Evolutionary conservation across 768 basidiomycete species (phyloP).

Genomic region (Termitomyces titanicus): DNA sequence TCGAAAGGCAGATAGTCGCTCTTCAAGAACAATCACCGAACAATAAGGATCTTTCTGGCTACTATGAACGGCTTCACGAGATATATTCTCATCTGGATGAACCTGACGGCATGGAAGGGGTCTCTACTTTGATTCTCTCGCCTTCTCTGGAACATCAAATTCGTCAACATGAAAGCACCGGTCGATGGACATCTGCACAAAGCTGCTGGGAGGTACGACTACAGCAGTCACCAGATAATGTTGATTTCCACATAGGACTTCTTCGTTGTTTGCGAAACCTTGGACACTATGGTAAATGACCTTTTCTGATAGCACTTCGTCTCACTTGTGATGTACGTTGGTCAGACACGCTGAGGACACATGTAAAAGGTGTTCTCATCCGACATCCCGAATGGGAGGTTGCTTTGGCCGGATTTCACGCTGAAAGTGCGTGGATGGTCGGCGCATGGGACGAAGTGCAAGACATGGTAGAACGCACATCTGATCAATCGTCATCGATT

Average conservation of each 20-base stretch:
- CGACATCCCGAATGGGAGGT: constrained; percentile 82
- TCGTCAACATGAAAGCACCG: constrained; percentile 95
- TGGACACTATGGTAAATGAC: constrained; percentile 89
- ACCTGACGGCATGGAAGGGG: constrained; percentile 98
- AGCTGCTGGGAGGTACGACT: constrained; percentile 98
- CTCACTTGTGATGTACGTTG: background rate
- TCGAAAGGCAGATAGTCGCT: constrained; percentile 76
- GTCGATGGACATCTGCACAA: constrained; percentile 96
- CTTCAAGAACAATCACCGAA: constrained; percentile 39
- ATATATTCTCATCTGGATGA: constrained; percentile 96
- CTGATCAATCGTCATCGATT: constrained; percentile 55
- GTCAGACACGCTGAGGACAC: constrained; percentile 91
- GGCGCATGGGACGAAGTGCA: constrained; percentile 89
- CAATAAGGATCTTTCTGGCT: constrained; percentile 51
- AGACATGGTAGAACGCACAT: constrained; percentile 46
- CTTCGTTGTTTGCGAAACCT: constrained; percentile 89
- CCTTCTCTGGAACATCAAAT: constrained; percentile 96
- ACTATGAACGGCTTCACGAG: constrained; percentile 91
- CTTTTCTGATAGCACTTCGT: background rate
- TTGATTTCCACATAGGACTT: constrained; percentile 86
- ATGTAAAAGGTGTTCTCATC: constrained; percentile 86
- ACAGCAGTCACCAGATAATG: constrained; percentile 86
- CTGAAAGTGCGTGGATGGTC: constrained; percentile 95
- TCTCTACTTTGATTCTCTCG: constrained; percentile 82
- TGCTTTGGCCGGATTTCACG: constrained; percentile 76